Evolutionary conservation across 2,329 filamentous ascomycete genomes (phyloP), one percentile per base, ranked within the genome.

Genomic region (Macroventuria anomochaeta): DNA sequence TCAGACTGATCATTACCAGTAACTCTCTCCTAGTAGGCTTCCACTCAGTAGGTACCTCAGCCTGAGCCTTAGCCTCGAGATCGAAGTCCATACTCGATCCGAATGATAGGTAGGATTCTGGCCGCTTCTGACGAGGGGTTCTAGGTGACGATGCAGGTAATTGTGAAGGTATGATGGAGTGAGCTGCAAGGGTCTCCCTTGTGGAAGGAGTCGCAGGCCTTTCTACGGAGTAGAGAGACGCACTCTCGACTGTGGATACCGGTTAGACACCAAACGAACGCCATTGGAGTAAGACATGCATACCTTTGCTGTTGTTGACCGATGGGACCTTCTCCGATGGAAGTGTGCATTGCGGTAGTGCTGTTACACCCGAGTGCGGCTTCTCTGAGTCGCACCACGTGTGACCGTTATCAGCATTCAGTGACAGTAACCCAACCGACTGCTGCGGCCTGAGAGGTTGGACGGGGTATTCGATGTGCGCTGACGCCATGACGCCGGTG

Each of bases 1-100:
- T 59, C 12, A 72, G 56, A 36, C 66, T 67, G 41, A 67, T 55
- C 59, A 70, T 68, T n/a, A 67, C 67, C n/a, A 67, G 51, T 53
- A 59, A 47, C 39, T 64, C 61, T 4, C 55, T 61, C 26, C 37
- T 64, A 7, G 54, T 44, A 11, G 59, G 61, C 10, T 52, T 57
- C 61, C 61, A 64, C 21, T 46, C 41, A 7, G 37, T 38, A 13
- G 33, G 23, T 7, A 17, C 28, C 1, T 29, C 33, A 15, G 6
- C 15, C 39, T 60, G 48, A 13, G 37, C 51, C 38, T 60, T 57
- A 3, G 57, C 46, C 44, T 60, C 61, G n/a, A 62, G 38, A 20
- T 64, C 53, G 17, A 20, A 36, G 15, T 39, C 28, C 51, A 54
- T 49, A 17, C 33, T 49, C 17, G 44, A 54, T 13, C 33, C 37